A percentile compares a stretch with the other conserved stretches of the same genome.
phyloP scores from a whole-genome alignment of 2,329 filamentous ascomycete genomes.

The Samsoniella hepiali region DNA sequence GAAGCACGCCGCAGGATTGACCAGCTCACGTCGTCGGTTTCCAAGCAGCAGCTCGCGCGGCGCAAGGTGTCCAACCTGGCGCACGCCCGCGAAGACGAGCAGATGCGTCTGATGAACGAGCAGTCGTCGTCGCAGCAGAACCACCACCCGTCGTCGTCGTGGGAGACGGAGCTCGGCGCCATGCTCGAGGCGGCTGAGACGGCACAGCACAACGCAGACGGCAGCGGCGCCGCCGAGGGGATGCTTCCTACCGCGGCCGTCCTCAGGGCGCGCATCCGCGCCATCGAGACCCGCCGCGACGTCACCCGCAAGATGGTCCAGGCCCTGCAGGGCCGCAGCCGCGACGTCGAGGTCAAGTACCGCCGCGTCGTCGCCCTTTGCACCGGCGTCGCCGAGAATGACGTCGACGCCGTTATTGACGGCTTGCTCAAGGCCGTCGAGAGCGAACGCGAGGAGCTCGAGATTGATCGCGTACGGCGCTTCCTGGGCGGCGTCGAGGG shows the following conservation, averaged over 20 bases:
- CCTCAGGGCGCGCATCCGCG: conserved; percentile 65
- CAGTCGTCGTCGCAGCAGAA: conserved; percentile 37
- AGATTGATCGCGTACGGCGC: conserved; percentile 71
- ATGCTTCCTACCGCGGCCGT: conserved; percentile 57
- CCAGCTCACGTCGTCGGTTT: conserved; percentile 62
- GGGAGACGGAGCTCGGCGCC: conserved; percentile 53
- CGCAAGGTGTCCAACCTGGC: conserved; percentile 77
- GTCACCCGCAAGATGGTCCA: conserved; percentile 65
- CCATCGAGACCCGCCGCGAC: conserved; percentile 67
- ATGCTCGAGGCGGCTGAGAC: conserved; percentile 45
- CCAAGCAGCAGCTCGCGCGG: conserved; percentile 61
- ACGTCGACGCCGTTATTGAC: conserved; percentile 78
- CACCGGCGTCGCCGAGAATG: conserved; percentile 71
- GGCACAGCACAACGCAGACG: conserved; percentile 16
- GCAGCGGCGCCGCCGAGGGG: conserved; percentile 31
- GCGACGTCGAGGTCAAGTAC: conserved; percentile 83
- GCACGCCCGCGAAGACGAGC: conserved; percentile 68
- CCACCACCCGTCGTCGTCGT: conserved; percentile 45
- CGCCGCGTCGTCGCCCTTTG: conserved; percentile 84
- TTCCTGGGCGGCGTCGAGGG: conserved; percentile 78
- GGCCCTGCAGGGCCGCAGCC: conserved; percentile 72
- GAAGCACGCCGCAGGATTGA: conserved; percentile 74
- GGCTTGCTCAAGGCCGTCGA: conserved; percentile 83
- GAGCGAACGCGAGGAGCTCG: conserved; percentile 74
- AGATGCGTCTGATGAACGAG: conserved; percentile 45